Conservation (phyloP, 2,329 filamentous ascomycete species). For the Botrytis tulipae region DNA sequence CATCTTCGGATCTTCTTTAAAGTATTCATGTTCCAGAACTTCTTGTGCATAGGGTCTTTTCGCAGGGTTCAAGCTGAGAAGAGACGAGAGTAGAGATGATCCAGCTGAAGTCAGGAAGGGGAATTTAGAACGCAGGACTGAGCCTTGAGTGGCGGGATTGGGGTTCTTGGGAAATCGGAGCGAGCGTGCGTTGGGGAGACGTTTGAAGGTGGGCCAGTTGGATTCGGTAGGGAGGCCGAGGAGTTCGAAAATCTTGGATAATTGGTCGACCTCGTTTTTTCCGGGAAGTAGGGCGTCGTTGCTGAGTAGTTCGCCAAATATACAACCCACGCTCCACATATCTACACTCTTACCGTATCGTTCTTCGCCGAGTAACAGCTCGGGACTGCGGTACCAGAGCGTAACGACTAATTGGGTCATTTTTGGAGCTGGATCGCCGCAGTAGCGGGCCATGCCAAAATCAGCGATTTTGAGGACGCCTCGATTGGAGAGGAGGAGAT, state of each 20-base stretch:
- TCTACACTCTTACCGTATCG: conserved; percentile 77
- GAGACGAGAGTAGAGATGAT: conserved; percentile 61
- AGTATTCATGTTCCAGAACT: conserved; percentile 79
- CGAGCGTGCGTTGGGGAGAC: conserved; percentile 80
- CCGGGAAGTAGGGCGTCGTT: conserved; percentile 83
- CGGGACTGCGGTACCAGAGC: conserved; percentile 92
- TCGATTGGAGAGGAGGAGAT: conserved; percentile 91
- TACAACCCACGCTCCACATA: conserved; percentile 95
- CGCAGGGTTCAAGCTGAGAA: conserved; percentile 74
- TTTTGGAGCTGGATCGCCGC: conserved; percentile 71
- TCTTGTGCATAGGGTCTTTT: conserved; percentile 68
- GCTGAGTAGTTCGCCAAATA: conserved; percentile 87
- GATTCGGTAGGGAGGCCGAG: conserved; percentile 82
- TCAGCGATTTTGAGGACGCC: conserved; percentile 94
- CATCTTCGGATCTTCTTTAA: conserved; percentile 82
- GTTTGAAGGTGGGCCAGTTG: conserved; percentile 81
- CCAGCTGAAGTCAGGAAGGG: conserved; percentile 78
- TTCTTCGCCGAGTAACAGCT: conserved; percentile 78
- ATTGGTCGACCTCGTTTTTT: conserved; percentile 87
- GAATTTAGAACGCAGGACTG: conserved; percentile 73
- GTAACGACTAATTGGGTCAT: conserved; percentile 94
- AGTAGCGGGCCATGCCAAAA: conserved; percentile 95
- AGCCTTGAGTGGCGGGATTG: conserved; percentile 42
- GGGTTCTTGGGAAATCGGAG: conserved; percentile 63
- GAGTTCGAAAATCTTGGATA: conserved; percentile 83